These are phyloP conservation scores for Panaeolus cyanescens DNA, from an alignment of 768 basidiomycete genomes.

Conservation along the genomic window DNA sequence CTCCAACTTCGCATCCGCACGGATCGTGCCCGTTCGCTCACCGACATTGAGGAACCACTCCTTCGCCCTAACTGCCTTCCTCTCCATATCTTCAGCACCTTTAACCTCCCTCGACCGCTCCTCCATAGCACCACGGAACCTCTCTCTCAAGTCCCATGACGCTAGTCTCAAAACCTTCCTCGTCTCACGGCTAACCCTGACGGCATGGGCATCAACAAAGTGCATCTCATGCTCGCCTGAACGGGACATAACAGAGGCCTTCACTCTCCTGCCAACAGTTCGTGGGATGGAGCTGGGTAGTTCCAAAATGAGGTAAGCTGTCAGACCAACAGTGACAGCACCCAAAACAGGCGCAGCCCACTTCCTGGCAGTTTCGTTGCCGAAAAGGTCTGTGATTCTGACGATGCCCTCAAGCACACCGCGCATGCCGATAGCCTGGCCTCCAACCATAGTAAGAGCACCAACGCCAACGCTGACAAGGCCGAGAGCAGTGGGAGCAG, in stretches of 20 bases:
- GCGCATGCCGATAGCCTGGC: constrained; percentile 75
- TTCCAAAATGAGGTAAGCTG: constrained; percentile 82
- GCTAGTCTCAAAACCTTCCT: constrained; percentile 91
- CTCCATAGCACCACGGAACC: constrained; percentile 81
- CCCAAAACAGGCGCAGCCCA: constrained; percentile 91
- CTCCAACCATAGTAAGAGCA: constrained; percentile 87
- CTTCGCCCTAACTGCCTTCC: constrained; percentile 66
- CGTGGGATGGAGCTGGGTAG: constrained; percentile 87
- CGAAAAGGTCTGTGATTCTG: constrained; percentile 75
- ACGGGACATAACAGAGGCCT: constrained; percentile 57
- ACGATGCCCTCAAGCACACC: constrained; percentile 78
- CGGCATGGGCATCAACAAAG: constrained; percentile 69
- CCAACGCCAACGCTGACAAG: constrained; percentile 79
- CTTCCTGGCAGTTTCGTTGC: constrained; percentile 76
- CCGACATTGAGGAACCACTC: constrained; percentile 67
- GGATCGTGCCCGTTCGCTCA: constrained; percentile 46
- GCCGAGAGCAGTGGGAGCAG: constrained; percentile 64
- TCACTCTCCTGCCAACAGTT: constrained; percentile 86
- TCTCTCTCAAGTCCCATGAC: constrained; percentile 86
- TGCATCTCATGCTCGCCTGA: constrained; percentile 50
- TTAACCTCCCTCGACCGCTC: constrained; percentile 76
- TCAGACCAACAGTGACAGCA: constrained; percentile 69
- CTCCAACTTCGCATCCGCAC: constrained; percentile 32
- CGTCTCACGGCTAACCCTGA: constrained; percentile 79
- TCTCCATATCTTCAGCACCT: constrained; percentile 74